Conservation (phyloP, 805 yeast genomes). For the Saccharomycopsis fibuligera region DNA sequence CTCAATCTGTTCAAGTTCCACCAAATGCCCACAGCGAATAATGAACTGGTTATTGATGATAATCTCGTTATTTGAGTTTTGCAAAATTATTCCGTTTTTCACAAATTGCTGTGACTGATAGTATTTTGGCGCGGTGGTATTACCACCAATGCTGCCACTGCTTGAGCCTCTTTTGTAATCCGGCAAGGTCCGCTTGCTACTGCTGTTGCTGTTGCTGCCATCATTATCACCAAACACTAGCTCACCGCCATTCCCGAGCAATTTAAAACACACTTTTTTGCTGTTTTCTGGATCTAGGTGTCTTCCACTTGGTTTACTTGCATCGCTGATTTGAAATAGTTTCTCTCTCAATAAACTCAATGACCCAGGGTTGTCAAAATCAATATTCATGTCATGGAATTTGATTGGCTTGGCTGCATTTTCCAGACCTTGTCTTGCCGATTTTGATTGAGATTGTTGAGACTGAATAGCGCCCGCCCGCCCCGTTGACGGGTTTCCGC, state of each 20-base stretch:
- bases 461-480: too few species aligned
- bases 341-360: not conserved
- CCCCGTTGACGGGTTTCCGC: too few species aligned
- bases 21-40: not conserved
- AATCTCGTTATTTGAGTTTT: not conserved
- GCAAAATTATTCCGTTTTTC: not conserved
- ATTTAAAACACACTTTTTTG: too few species aligned
- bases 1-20: not conserved
- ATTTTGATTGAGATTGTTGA: too few species aligned
- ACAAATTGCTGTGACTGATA: not conserved
- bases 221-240: not conserved
- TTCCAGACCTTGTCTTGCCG: not conserved
- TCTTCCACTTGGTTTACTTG: not conserved
- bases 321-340: not conserved
- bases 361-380: not conserved
- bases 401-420: not conserved
- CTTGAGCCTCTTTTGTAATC: not conserved
- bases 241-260: too few species aligned
- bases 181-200: too few species aligned
- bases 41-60: not conserved
- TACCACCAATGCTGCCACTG: not conserved
- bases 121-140: not conserved
- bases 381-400: not conserved
- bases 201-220: too few species aligned
- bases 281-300: not conserved